Evolutionary conservation across 2,329 filamentous ascomycete genomes (phyloP).

Genomic region (Colletotrichum tofieldiae): DNA sequence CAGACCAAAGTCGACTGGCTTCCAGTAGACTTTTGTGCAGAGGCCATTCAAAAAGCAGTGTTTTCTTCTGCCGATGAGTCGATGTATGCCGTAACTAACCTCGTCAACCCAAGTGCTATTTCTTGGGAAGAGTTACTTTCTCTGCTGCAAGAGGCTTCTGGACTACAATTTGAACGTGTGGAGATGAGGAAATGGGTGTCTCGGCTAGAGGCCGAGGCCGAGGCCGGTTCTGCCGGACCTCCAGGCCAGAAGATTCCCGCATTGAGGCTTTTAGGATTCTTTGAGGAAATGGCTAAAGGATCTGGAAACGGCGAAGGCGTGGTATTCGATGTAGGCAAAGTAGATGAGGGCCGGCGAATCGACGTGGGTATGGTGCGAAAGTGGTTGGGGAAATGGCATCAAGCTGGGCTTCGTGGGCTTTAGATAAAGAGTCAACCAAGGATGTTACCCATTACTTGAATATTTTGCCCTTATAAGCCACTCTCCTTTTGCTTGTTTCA

Average conservation of each 20-base stretch:
- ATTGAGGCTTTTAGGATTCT: slow-evolving; percentile 24
- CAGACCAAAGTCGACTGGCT: slow-evolving; percentile 31
- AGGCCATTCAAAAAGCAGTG: not conserved
- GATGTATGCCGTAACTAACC: slow-evolving; percentile 1
- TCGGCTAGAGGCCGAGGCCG: slow-evolving; percentile 1
- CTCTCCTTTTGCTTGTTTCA: not conserved
- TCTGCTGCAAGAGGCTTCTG: slow-evolving; percentile 1
- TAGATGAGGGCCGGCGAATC: not conserved
- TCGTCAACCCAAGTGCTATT: slow-evolving; percentile 2
- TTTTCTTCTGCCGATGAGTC: not conserved
- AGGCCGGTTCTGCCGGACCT: not conserved
- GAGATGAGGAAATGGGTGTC: slow-evolving; percentile 22
- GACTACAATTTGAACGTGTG: not conserved
- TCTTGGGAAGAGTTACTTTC: slow-evolving; percentile 5
- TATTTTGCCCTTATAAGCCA: not conserved
- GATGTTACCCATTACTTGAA: not conserved
- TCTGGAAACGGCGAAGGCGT: slow-evolving; percentile 18
- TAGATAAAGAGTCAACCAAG: not conserved
- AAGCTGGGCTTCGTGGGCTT: not conserved
- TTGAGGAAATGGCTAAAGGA: slow-evolving; percentile 17
- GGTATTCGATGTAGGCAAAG: not conserved
- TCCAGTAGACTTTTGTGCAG: slow-evolving; percentile 27
- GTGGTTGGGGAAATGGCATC: slow-evolving; percentile 20
- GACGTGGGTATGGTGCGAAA: not conserved
- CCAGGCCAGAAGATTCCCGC: not conserved